These are phyloP conservation scores for Aspergillus diversus DNA, from an alignment of 495 filamentous ascomycete species.

Conservation along the genomic window DNA sequence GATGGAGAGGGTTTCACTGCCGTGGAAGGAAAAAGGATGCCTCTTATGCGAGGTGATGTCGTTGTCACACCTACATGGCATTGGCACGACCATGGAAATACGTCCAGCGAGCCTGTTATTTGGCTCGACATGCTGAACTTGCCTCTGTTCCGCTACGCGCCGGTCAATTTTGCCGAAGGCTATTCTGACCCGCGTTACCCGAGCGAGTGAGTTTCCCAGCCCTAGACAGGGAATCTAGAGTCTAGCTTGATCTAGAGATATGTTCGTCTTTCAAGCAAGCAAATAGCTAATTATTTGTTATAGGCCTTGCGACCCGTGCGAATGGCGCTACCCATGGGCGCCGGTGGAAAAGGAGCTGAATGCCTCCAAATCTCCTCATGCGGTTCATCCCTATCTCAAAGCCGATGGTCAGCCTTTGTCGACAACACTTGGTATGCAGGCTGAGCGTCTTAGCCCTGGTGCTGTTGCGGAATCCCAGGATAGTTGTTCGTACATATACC, in stretches of 20 bases:
- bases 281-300: too few relatives aligned
- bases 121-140: slow-evolving; percentile 9
- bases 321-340: too few relatives aligned
- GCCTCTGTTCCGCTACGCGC: neutral
- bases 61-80: slow-evolving; percentile 6
- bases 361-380: neutral
- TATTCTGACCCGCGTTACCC: neutral
- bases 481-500: neutral
- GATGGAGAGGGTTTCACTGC: slow-evolving; percentile 9
- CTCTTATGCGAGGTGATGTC: slow-evolving; percentile 1
- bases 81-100: slow-evolving; percentile 11
- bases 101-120: neutral
- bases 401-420: neutral
- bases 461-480: neutral
- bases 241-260: neutral
- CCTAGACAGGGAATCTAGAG: neutral
- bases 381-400: neutral
- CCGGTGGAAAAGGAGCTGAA: neutral
- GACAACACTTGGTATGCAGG: neutral
- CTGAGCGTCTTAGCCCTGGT: neutral
- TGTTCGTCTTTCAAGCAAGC: too few relatives aligned
- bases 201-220: slow-evolving; percentile 1
- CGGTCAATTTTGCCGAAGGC: neutral
- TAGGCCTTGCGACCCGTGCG: too few relatives aligned
- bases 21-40: neutral